A percentile compares a stretch with the other conserved stretches of the same genome.
phyloP scores from a whole-genome alignment of 768 basidiomycete genomes.

The Rickenella mellea region DNA sequence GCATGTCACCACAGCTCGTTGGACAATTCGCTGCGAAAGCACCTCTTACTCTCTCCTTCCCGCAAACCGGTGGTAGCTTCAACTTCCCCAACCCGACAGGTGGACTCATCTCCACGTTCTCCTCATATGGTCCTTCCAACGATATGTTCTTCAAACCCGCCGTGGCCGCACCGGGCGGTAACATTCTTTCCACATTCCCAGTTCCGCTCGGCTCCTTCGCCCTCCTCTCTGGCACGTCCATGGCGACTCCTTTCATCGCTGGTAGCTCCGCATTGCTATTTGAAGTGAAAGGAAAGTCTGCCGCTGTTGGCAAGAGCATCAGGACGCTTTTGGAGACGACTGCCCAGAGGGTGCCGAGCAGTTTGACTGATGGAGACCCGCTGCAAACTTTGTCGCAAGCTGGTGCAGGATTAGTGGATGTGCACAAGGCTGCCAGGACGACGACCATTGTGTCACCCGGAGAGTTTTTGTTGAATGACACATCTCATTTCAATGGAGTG shows the following conservation, averaged over 20 bases:
- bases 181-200: slow-evolving; percentile 39
- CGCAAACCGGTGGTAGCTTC: slow-evolving; percentile 6
- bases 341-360: slow-evolving; percentile 31
- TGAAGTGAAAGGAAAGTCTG: slow-evolving; percentile 27
- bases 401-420: slow-evolving; percentile 48
- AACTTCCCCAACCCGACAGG: slow-evolving; percentile 17
- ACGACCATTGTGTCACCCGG: slow-evolving; percentile 43
- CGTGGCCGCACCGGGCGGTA: slow-evolving; percentile 43
- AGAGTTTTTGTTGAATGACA: slow-evolving; percentile 58
- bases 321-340: slow-evolving; percentile 40
- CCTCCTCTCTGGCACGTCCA: slow-evolving; percentile 34
- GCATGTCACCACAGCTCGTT: slow-evolving; percentile 19
- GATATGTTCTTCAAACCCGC: slow-evolving; percentile 28
- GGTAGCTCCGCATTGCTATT: slow-evolving; percentile 35
- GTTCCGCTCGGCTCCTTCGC: slow-evolving; percentile 29
- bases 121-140: slow-evolving; percentile 25
- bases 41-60: slow-evolving; percentile 5
- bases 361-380: slow-evolving; percentile 37
- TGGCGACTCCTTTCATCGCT: slow-evolving; percentile 33
- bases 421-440: slow-evolving; percentile 45
- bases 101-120: slow-evolving; percentile 19
- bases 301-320: slow-evolving; percentile 19
- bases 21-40: slow-evolving; percentile 4
- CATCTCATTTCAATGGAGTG: slow-evolving; percentile 38
- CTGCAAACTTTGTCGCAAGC: slow-evolving; percentile 43